phyloP scores from a whole-genome alignment of 2,329 filamentous ascomycete genomes.

The Talaromyces amestolkiae region DNA sequence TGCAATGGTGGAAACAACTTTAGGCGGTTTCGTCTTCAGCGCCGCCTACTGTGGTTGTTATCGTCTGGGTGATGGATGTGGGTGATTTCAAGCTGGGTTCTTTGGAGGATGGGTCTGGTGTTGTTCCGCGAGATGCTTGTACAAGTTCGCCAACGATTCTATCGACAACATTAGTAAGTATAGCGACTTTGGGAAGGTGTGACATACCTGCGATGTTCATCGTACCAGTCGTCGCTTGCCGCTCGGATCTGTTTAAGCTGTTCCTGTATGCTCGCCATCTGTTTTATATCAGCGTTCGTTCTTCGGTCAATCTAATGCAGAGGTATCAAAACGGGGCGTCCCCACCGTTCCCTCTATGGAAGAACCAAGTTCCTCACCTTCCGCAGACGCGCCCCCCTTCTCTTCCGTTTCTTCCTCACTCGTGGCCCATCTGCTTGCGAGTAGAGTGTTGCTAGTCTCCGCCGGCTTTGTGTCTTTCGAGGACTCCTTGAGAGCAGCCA shows the following conservation, averaged over 20 bases:
- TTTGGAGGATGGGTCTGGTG: constrained; percentile 32
- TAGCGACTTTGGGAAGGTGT: background rate
- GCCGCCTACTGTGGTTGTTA: background rate
- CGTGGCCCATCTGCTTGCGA: constrained; percentile 44
- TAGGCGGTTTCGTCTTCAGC: constrained; percentile 7
- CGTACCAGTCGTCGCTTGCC: constrained; percentile 45
- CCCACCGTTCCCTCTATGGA: constrained; percentile 50
- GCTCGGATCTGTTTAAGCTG: constrained; percentile 47
- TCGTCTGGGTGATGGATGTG: constrained; percentile 8
- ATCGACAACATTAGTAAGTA: constrained; percentile 11
- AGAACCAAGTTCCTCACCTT: constrained; percentile 49
- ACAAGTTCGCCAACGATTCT: constrained; percentile 42
- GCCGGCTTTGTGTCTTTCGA: constrained; percentile 29
- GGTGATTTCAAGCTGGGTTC: constrained; percentile 27
- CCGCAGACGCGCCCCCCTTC: constrained; percentile 36
- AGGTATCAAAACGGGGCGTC: constrained; percentile 36
- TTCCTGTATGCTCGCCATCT: constrained; percentile 50
- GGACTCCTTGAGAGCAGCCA: constrained; percentile 36
- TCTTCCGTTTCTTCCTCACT: constrained; percentile 33
- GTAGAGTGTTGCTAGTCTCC: constrained; percentile 30
- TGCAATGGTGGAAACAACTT: background rate
- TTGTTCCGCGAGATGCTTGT: constrained; percentile 33
- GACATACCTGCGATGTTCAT: constrained; percentile 42
- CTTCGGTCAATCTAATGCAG: constrained; percentile 23
- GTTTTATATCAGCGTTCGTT: constrained; percentile 24